Evolutionary conservation across 352 stramenopile genomes (phyloP), one percentile per base, ranked within the genome.

Genomic region (Globisporangium megalacanthum): DNA sequence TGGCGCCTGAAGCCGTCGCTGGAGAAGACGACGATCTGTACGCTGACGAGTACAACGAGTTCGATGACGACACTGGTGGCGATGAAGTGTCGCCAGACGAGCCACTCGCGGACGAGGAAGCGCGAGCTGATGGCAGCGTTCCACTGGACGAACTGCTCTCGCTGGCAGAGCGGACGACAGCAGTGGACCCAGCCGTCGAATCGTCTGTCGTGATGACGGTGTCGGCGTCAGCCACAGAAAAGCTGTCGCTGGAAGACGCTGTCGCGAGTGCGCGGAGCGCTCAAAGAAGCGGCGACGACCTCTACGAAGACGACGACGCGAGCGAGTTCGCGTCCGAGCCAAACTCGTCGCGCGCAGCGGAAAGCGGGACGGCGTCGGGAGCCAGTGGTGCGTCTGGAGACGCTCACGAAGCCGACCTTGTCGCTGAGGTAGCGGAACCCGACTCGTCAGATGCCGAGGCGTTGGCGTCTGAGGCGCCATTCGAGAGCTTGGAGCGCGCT

Each of bases 1-100:
- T 15, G 33, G 13, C n/a, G 11, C 25, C 51, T 29, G 15, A 52
- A 19, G 46, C 31, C 42, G 51, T 39, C 11, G 53, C 59, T 53
- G 45, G 64, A 11, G 13, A 33, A 35, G 58, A 62, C 4, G 74
- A 85, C 62, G 74, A 85, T 61, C 67, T 88, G 59, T 88, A 86
- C 44, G 74, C 64, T 8, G 78, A 86, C 53, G 65, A 70, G 31
- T 79, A 77, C 48, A 72, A 64, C 19, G 76, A 88, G 44, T 86
- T 86, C 59, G 76, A 87, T 1, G 70, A 80, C 25, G 75, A 76
- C 17, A 56, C 53, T 19, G 66, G 55, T 39, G 70, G 69, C 8
- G 74, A 75, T 41, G 72, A 84, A 39, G 62, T 61, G 36, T 36
- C 49, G 48, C 65, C 37, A 33, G 60, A 49, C 19, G 20, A 59